Evolutionary conservation across 140 eudicot species (phyloP).

Genomic region (Oenanthe javanica): DNA sequence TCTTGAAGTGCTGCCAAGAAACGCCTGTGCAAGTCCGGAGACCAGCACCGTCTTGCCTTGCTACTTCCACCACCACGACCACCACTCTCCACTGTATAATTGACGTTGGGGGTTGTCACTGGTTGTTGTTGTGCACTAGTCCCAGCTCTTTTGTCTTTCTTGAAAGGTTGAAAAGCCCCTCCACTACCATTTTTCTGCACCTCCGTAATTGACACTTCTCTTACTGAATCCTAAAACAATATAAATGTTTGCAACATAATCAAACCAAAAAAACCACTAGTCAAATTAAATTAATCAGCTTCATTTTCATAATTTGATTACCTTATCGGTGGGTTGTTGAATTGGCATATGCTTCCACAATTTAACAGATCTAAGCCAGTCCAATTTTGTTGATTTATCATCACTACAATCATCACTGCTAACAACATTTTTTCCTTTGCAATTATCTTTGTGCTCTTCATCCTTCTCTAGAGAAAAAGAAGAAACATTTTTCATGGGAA

Average conservation of each 20-base stretch:
- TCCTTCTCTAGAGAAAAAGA: slow-evolving; percentile 21
- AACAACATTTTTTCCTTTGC: slow-evolving; percentile 7
- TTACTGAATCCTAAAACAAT: slow-evolving; percentile 21
- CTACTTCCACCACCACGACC: slow-evolving; percentile 30
- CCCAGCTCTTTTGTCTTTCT: slow-evolving; percentile 25
- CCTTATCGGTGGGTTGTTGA: slow-evolving; percentile 45
- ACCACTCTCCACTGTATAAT: slow-evolving; percentile 30
- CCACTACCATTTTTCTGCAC: slow-evolving; percentile 33
- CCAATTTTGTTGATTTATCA: slow-evolving; percentile 36
- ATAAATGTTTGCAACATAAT: background rate
- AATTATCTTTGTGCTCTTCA: slow-evolving; percentile 22
- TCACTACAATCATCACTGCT: background rate
- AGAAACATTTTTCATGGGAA: slow-evolving; percentile 44
- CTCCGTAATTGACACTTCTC: slow-evolving; percentile 23
- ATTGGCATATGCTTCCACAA: slow-evolving; percentile 73
- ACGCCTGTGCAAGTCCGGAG: slow-evolving; percentile 84
- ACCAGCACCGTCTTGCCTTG: slow-evolving; percentile 80
- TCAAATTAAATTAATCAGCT: background rate
- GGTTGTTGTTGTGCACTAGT: background rate
- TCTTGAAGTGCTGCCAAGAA: slow-evolving; percentile 76
- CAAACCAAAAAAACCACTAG: background rate
- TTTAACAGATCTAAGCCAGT: slow-evolving; percentile 89
- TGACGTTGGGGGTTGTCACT: slow-evolving; percentile 10
- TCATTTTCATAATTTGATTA: background rate
- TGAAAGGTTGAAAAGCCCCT: slow-evolving; percentile 50